Percentiles rank a stretch among this genome's conserved stretches.
Conservation (phyloP, 495 filamentous ascomycete species). For the Lentithecium fluviatile region DNA sequence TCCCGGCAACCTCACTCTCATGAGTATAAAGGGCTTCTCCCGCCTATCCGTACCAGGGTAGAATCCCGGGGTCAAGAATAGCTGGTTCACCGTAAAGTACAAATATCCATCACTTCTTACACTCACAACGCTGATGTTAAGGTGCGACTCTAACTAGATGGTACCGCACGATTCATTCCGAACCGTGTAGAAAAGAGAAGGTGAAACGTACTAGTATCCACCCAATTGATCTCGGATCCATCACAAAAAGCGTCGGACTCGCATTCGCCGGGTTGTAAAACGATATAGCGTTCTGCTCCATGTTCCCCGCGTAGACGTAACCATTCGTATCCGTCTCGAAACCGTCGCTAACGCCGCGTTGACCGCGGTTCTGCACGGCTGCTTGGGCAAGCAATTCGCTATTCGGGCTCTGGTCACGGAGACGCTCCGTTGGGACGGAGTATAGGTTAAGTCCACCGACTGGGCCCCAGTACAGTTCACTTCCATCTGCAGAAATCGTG, state of each 20-base stretch:
- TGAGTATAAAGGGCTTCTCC: constrained; percentile 10
- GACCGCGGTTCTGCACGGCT: constrained; percentile 26
- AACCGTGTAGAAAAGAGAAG: too few relatives aligned
- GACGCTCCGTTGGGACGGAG: constrained; percentile 41
- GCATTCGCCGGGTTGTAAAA: constrained; percentile 48
- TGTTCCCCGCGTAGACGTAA: constrained; percentile 45
- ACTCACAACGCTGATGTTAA: neutral
- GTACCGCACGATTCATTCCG: too few relatives aligned
- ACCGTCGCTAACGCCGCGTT: constrained; percentile 41
- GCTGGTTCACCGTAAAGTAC: constrained; percentile 22
- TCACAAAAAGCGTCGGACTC: constrained; percentile 39
- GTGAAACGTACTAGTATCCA: constrained; percentile 35
- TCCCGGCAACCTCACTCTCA: constrained; percentile 15
- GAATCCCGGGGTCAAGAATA: neutral
- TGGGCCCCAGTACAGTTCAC: constrained; percentile 42
- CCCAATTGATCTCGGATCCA: constrained; percentile 46
- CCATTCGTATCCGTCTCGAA: constrained; percentile 44
- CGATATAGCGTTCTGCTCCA: constrained; percentile 46
- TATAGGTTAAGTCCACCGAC: constrained; percentile 41
- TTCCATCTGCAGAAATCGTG: constrained; percentile 43
- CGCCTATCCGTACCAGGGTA: constrained; percentile 20
- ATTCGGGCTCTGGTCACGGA: constrained; percentile 30
- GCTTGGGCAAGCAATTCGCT: constrained; percentile 38
- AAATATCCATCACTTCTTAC: constrained; percentile 15
- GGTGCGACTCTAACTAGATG: too few relatives aligned